These are phyloP conservation scores for Kluyveromyces marxianus DNA, from an alignment of 1,139 yeast species.

Conservation along the genomic window DNA sequence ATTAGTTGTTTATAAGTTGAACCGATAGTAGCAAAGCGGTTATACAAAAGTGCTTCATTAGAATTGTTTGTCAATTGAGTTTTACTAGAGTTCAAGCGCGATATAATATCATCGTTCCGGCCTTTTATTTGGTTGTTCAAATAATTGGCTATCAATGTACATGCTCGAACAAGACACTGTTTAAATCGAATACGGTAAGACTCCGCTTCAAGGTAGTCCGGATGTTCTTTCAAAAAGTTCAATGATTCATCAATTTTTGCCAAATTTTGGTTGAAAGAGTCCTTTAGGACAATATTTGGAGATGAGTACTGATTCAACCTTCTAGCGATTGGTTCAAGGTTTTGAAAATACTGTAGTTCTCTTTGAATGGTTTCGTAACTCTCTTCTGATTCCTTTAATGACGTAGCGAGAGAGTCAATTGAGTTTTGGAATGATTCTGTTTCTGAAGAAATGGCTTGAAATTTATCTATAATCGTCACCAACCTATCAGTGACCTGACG, in stretches of 20 bases:
- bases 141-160: constrained; percentile 67
- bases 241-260: constrained; percentile 54
- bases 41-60: constrained; percentile 51
- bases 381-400: constrained; percentile 14
- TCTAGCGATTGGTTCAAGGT: constrained; percentile 61
- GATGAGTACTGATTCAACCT: constrained; percentile 53
- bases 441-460: constrained; percentile 5
- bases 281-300: constrained; percentile 47
- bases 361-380: constrained; percentile 44
- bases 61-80: constrained; percentile 33
- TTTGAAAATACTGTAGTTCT: constrained; percentile 57
- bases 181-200: constrained; percentile 65
- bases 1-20: constrained; percentile 40
- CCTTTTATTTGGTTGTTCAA: constrained; percentile 47
- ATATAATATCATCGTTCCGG: constrained; percentile 38
- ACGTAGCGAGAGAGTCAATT: background rate
- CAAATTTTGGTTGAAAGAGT: constrained; percentile 48
- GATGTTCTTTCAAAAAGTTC: constrained; percentile 39
- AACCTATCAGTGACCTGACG: constrained; percentile 17
- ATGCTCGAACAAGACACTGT: constrained; percentile 78
- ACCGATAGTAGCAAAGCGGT: constrained; percentile 47
- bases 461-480: constrained; percentile 13
- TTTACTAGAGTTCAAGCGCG: constrained; percentile 25
- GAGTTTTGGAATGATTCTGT: constrained; percentile 1
- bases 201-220: constrained; percentile 62